Evolutionary conservation across 306 rosid genomes (phyloP), one percentile per base, ranked within the genome.

Genomic region (Ormosia semicastrata): DNA sequence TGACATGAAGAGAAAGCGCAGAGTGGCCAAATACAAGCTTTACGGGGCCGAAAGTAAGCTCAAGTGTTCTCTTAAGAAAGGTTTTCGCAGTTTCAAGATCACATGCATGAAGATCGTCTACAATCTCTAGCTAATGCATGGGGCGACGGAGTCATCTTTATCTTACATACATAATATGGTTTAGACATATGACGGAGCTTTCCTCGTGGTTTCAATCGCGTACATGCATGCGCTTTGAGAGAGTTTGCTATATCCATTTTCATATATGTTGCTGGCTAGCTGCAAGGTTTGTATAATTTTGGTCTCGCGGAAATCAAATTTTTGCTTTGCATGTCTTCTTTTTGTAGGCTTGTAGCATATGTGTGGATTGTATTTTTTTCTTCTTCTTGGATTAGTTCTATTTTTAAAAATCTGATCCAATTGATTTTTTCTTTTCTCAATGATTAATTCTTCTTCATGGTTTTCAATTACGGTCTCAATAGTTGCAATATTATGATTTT

Each of bases 1-100:
- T 0, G 93, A 90, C 52, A 0, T 24, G 33, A 88, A 87, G 85
- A 85, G 95, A 73, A 81, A 79, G 17, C 69, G 89, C 9, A 81
- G 95, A 14, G 88, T 89, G 41, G 82, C 87, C 3, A 80, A 33
- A 43, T 93, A 91, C 56, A 89, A 85, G 79, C 39, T 83, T 6
- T 92, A 89, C 3, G 82, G 76, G 8, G 81, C 85, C 0, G 87
- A 89, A 71, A 92, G 88, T 44, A 86, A 76, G 59, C 14, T 86
- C 71, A 89, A 83, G 84, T 15, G 50, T 54, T 87, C 91, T 29
- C 54, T 92, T 49, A 78, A 75, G 71, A 82, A 81, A 59, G 89
- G 92, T 4, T 64, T 79, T 30, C 68, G 72, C 8, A 77, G 83
- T 87, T 5, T 92, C 58, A 84, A 87, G 85, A 71, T 6, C 0